These are phyloP conservation scores for Gilbertella persicaria DNA, from an alignment of 371 early-diverging fungal species.

Conservation along the genomic window DNA sequence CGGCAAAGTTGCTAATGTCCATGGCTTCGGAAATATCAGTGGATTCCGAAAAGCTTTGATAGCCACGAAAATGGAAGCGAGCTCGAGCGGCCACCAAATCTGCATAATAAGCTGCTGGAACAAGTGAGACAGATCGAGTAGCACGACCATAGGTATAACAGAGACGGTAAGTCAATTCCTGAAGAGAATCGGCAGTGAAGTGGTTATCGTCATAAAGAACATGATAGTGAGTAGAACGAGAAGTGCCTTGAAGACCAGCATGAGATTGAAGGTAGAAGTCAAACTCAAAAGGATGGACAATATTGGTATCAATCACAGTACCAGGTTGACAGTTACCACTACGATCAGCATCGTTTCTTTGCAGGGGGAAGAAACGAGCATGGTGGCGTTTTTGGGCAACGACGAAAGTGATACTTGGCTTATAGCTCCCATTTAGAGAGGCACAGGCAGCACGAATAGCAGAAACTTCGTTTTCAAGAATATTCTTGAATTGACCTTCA, in stretches of 20 bases:
- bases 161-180: constrained; percentile 79
- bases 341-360: constrained; percentile 42
- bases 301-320: constrained; percentile 84
- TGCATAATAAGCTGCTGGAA: constrained; percentile 88
- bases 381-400: constrained; percentile 96
- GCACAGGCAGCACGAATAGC: constrained; percentile 78
- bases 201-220: constrained; percentile 83
- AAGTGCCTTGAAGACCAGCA: constrained; percentile 88
- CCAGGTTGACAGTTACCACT: constrained; percentile 68
- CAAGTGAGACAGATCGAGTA: constrained; percentile 75
- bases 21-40: no score
- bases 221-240: constrained; percentile 85
- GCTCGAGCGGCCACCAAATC: constrained; percentile 80
- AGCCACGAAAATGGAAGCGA: constrained; percentile 70
- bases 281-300: constrained; percentile 79
- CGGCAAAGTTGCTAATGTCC: no score
- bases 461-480: constrained; percentile 74
- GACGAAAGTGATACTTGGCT: constrained; percentile 85
- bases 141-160: constrained; percentile 88
- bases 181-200: constrained; percentile 71
- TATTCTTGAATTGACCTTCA: constrained; percentile 83
- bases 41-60: no score
- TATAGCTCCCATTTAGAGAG: constrained; percentile 64
- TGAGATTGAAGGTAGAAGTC: constrained; percentile 94
- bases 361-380: constrained; percentile 86